phyloP scores from a whole-genome alignment of 257 asterid genomes.

The Linaria vulgaris region DNA sequence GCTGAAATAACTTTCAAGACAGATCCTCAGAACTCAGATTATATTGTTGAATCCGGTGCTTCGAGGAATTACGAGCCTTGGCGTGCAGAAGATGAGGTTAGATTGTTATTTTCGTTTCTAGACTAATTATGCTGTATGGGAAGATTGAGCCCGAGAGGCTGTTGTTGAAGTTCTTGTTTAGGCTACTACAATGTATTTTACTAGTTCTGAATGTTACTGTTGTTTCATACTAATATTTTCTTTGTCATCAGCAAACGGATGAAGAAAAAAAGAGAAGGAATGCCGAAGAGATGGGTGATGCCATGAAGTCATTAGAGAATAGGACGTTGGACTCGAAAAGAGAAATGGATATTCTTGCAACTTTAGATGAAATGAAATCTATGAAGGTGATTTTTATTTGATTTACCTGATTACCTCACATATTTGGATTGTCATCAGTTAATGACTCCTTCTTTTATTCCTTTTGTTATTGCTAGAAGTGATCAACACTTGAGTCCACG shows the following conservation, averaged over 20 bases:
- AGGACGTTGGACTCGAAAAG: slow-evolving; percentile 78
- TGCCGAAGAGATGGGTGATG: slow-evolving; percentile 96
- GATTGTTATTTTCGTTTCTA: background rate
- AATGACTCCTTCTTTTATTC: background rate
- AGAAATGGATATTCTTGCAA: slow-evolving; percentile 91
- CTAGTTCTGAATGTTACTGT: background rate
- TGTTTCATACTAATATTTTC: background rate
- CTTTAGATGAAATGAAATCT: slow-evolving; percentile 90
- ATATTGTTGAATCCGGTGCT: slow-evolving; percentile 84
- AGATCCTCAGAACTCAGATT: slow-evolving; percentile 90
- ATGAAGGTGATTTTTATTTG: slow-evolving; percentile 57
- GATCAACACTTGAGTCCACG: too few species aligned
- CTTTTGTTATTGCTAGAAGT: background rate
- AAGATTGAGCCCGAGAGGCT: too few species aligned
- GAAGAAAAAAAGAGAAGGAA: slow-evolving; percentile 54
- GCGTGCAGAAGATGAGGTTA: slow-evolving; percentile 87
- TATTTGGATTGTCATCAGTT: background rate
- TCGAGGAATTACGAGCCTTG: slow-evolving; percentile 84
- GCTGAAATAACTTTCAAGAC: slow-evolving; percentile 86
- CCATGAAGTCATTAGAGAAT: slow-evolving; percentile 93
- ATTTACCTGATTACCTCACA: background rate
- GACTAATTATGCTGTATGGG: slow-evolving; percentile 8
- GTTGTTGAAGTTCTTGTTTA: too few species aligned
- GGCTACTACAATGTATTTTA: background rate
- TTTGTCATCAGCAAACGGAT: slow-evolving; percentile 48